Evolutionary conservation across 2,329 filamentous ascomycete species (phyloP).

Genomic region (Botryotinia globosa): DNA sequence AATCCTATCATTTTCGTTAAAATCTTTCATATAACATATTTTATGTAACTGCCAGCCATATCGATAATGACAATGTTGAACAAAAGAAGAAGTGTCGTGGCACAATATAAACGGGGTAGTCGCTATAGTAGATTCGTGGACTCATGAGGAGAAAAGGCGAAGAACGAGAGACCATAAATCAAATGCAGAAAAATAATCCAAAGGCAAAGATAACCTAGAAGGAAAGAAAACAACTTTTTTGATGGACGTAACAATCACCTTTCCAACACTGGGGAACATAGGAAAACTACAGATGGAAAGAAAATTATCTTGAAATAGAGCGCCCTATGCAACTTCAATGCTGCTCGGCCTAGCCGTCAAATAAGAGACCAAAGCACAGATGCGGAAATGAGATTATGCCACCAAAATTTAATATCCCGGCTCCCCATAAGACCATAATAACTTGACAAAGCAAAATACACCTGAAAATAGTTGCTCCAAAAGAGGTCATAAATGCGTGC

Average conservation of each 20-base stretch:
- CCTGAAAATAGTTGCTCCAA: slow-evolving; percentile 22
- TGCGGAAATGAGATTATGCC: slow-evolving; percentile 30
- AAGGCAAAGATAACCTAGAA: slow-evolving; percentile 36
- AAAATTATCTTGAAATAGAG: slow-evolving; percentile 35
- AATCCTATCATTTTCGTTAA: slow-evolving; percentile 24
- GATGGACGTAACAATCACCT: slow-evolving; percentile 34
- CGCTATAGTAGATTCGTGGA: slow-evolving; percentile 42
- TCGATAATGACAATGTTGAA: slow-evolving; percentile 24
- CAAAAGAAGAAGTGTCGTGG: slow-evolving; percentile 26
- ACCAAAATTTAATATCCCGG: slow-evolving; percentile 33
- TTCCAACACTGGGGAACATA: slow-evolving; percentile 36
- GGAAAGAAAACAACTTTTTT: slow-evolving; percentile 39
- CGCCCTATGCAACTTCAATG: slow-evolving; percentile 35
- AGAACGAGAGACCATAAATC: slow-evolving; percentile 35
- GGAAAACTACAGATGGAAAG: slow-evolving; percentile 31
- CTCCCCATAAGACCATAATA: slow-evolving; percentile 25
- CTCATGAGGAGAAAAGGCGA: slow-evolving; percentile 37
- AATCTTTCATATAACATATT: slow-evolving; percentile 22
- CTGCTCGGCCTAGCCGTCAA: slow-evolving; percentile 32
- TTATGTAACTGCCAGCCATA: slow-evolving; percentile 25
- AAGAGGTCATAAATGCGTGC: slow-evolving; percentile 18
- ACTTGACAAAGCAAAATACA: slow-evolving; percentile 26
- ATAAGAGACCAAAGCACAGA: slow-evolving; percentile 28
- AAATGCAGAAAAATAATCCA: slow-evolving; percentile 32
- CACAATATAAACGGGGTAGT: slow-evolving; percentile 39